Base-by-base conservation (phyloP, 2,329 filamentous ascomycete species). In the Thelonectria rubi region DNA sequence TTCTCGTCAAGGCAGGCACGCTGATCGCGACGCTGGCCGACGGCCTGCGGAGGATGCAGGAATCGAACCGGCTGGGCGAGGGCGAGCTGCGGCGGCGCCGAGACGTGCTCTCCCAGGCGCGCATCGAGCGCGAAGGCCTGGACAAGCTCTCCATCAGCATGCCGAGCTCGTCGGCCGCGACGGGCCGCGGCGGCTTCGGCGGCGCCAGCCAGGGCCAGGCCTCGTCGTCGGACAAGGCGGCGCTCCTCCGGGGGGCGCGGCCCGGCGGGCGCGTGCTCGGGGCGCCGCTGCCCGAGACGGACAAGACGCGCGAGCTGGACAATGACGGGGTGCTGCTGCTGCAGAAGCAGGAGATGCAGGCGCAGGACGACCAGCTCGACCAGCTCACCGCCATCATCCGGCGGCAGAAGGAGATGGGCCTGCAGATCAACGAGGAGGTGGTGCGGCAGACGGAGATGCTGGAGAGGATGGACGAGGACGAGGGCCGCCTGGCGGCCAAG, bases 351-450 rank as follows among this genome's bases (percentile, higher is more conserved):
- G 86, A 92, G 75, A 92, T 94, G 82, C 73, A 82, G 55, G 87
- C 91, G 66, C 92, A 96, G 72, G 92, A 95, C 67, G 75, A 88
- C 69, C 89, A 91, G 68, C 84, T 95, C 3, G 84, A 90, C 17
- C 82, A 87, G 68, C 78, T 95, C 57, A 83, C 86, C 2, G 87
- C 86, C 65, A 88, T 92, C 49, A 88, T 94, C 48, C 80, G 88
- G 49, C 80, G 90, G 60, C 90, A 94, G 79, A 89, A 86, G 72
- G 89, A 93, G 76, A 91, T 94, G 85, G 91, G 91, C 0, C 80
- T 92, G 48, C 84, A 88, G 58, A 94, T 95, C 71, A 85, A 91
- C 65, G 85, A 88, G 51, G 92, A 94, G 79, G 82, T 94, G 58
- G 84, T 88, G 55, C 77, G 86, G 66, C 91, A 94, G 79, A 90